Base-by-base conservation (phyloP, 2,329 filamentous ascomycete species). In the Hypoxylon sp. region DNA sequence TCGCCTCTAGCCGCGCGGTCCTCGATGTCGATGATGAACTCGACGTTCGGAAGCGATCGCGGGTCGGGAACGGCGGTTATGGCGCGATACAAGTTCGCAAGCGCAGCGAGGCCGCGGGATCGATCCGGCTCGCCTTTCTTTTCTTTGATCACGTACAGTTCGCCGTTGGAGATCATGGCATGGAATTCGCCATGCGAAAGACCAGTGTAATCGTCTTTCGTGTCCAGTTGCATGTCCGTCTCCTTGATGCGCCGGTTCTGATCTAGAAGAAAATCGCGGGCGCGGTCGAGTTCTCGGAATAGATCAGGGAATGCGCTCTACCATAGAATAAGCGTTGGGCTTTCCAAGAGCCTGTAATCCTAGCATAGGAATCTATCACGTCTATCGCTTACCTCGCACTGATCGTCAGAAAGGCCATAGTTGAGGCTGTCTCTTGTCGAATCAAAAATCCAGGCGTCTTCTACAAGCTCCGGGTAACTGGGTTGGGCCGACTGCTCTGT, bases 111-210 rank as follows among this genome's bases (percentile, higher is more conserved):
- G 6, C 68, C 68, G 14, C 70, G 70, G 12, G 65, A 70, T 7
- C 70, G 69, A 51, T 74, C 71, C 8, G 71, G 70, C 42, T 73
- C 71, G 46, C 71, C 71, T 33, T 67, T 67, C 42, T 68, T 66
- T 51, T 71, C 64, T 52, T 67, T 54, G 26, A 64, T 61, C 30
- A 70, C 63, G 55, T 71, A 70, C n/a, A 71, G 44, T 51, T 71
- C 65, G 45, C 70, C 70, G 16, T 68, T 66, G 6, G 58, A 62
- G 28, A 72, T 68, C 68, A 71, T 69, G 38, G 53, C 64, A 48
- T 70, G 70, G 22, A 71, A 71, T 53, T 71, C 70, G 30, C 70
- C 70, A 26, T 71, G 70, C 9, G 54, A 51, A 2, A 59, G 60
- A 9, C 65, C 70, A 5, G 67, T 61, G 9, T 65, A 66, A 14